Base-by-base conservation (phyloP, 164 flowering plant genomes). In the grape (Vitis vinifera) region DNA sequence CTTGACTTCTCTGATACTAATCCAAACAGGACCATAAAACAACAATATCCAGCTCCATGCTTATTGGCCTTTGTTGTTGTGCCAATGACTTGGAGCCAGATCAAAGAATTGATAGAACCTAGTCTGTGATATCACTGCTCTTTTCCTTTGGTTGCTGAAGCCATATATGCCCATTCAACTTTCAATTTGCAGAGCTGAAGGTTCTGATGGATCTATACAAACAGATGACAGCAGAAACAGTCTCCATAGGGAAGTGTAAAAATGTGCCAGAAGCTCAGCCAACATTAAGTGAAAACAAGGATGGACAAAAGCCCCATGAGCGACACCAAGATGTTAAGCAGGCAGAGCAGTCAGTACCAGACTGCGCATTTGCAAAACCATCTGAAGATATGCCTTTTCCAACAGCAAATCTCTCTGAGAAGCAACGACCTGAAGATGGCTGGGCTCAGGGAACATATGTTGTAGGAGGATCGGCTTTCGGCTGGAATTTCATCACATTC, bases 401-500 rank as follows among this genome's bases (percentile, higher is more conserved):
- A 16, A 51, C 62, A 3, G 71, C 65, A n/a, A 61, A 57, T 60
- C 57, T 15, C 62, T 65, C 77, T 10, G 82, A 77, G 57, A 77
- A 74, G 58, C 75, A 50, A 59, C 57, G 17, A 62, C 14, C 63
- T 58, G 79, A 73, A 59, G 85, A 66, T 56, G 59, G 68, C n/a
- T 55, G 23, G 47, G 16, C 31, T 44, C 73, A 58, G 1, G 87
- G 88, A 14, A 48, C 86, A 0, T 79, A 78, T 55, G 66, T 88
- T 55, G 82, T 93, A 69, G 98, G 98, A 59, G 94, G 94, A 15
- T 93, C 98, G 2, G 89, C 93, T 44, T 82, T 88, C 67, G 97
- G 97, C 19, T 89, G 95, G 98, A 93, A 93, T 73, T 93, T 91
- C 67, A 70, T 84, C 53, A 83, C 86, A 62, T 89, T 51, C 62